Base-by-base conservation (phyloP, 495 filamentous ascomycete species). In the Physcia stellaris region DNA sequence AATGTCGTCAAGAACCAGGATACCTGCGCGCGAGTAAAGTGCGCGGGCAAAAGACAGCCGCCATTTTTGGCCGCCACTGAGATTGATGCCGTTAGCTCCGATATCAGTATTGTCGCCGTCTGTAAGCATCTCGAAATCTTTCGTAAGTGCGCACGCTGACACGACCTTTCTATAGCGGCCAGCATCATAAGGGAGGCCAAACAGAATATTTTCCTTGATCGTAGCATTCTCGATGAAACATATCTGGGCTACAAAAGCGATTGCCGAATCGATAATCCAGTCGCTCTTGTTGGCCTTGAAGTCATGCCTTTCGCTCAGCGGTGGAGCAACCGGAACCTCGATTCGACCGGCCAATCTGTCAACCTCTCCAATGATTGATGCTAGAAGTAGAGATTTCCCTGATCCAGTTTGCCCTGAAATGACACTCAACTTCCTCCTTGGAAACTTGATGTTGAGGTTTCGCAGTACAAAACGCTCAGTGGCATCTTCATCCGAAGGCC, bases 181-280 rank as follows among this genome's bases (percentile, higher is more conserved):
- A 27, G 66, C 54, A 39, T 83, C 69, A 35, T 60, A 77, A 1
- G 83, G 81, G 6, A 86, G 59, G 12, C 82, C 81, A 46, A 86
- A 67, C 0, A 83, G 50, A 32, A 90, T 80, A 40, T 85, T 85
- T 13, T 80, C 73, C 41, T 67, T 74, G 46, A 90, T 76, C 5
- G 68, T 80, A 0, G 79, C 79, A 46, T 87, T 87, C 45, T 87
- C 83, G 41, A 90, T 85, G 83, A 83, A 90, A 0, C 83, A 83
- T 13, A 79, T 83, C 53, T 90, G 83, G 4, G 80, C 74, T 20
- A 90, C 81, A 51, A 77, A 90, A 1, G 82, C 82, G 32, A 85
- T 71, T 1, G 73, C 64, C 1, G 64, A 64, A 12, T 77, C 71
- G 16, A 84, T 64, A 35, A 82, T 73, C 81, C 81, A 86, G 37